These are phyloP conservation scores for Leishmania tarentolae DNA, from an alignment of 208 protist genomes.

Conservation along the genomic window DNA sequence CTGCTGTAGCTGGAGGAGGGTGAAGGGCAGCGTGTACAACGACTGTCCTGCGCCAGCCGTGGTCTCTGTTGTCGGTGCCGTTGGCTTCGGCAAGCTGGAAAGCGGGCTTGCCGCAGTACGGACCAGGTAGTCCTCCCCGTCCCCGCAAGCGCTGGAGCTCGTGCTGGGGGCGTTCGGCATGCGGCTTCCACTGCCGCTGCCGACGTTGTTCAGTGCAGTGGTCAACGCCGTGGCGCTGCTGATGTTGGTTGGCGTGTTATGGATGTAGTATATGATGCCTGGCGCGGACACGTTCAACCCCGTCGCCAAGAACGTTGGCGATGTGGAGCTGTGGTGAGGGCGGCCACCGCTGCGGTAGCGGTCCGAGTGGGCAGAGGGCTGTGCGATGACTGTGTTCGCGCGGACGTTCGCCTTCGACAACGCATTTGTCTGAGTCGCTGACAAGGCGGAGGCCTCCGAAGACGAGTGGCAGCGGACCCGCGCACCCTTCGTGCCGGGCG, in stretches of 20 bases:
- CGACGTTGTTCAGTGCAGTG: slow-evolving; percentile 3
- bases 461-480: not conserved
- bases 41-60: not conserved
- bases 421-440: not conserved
- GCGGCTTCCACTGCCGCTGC: not conserved
- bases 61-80: not conserved
- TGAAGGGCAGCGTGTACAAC: slow-evolving; percentile 19
- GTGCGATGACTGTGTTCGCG: not conserved
- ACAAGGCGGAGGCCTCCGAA: not conserved
- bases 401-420: not conserved
- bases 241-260: slow-evolving; percentile 6
- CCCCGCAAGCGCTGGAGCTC: not conserved
- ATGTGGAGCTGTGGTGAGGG: not conserved
- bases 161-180: not conserved
- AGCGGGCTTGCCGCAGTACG: not conserved
- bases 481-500: not conserved
- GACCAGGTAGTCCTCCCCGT: not conserved
- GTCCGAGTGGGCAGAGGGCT: not conserved
- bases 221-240: not conserved
- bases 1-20: slow-evolving; percentile 7
- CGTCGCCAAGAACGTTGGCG: slow-evolving; percentile 8
- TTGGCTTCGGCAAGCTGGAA: not conserved
- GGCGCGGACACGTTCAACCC: slow-evolving; percentile 15
- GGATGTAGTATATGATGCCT: slow-evolving; percentile 19
- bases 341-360: not conserved